Base-by-base conservation (phyloP, 2,329 filamentous ascomycete genomes). In the Alternaria sp. region DNA sequence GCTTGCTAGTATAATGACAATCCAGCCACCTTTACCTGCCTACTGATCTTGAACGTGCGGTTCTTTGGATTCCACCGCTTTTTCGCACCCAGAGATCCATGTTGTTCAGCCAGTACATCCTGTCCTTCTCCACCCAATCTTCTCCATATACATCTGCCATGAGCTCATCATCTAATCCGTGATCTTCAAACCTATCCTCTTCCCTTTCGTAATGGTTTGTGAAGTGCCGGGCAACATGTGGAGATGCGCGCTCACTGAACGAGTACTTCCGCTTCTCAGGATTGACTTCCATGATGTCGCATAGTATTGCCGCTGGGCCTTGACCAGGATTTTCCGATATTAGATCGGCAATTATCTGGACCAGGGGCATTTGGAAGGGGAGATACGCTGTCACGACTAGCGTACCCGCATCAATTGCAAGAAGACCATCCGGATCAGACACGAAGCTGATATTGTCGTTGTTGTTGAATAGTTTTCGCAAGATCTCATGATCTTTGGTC, bases 291-390 rank as follows among this genome's bases (percentile, higher is more conserved):
- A 63, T 54, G 10, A 15, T 10, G 45, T 66, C 57, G 17, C 56
- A 52, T 3, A 66, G 30, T 4, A 66, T 57, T 19, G 58, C 54
- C 12, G 46, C 57, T 5, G 63, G 63, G 12, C 63, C 60, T 15
- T 54, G 17, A 0, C 30, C 23, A n/a, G 46, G 30, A 3, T 49
- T 21, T 10, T 52, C 23, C 1, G 28, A 30, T 2, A 59, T 54
- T 9, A 66, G 13, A 46, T 73, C 70, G 3, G 68, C 67, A 2
- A 68, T 25, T 10, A 73, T 67, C 49, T 71, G 72, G 40, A 68
- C 50, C 15, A 73, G 25, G 1, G 70, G 70, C 25, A 72, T 62
- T 1, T 6, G 13, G 5, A 60, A 30, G 0, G 66, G 68, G 9
- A 73, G 50, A 30, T 50, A 69, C 0, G 64, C 62, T 1, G 62